Base-by-base conservation (phyloP, 495 filamentous ascomycete genomes). In the Tuber borchii region DNA sequence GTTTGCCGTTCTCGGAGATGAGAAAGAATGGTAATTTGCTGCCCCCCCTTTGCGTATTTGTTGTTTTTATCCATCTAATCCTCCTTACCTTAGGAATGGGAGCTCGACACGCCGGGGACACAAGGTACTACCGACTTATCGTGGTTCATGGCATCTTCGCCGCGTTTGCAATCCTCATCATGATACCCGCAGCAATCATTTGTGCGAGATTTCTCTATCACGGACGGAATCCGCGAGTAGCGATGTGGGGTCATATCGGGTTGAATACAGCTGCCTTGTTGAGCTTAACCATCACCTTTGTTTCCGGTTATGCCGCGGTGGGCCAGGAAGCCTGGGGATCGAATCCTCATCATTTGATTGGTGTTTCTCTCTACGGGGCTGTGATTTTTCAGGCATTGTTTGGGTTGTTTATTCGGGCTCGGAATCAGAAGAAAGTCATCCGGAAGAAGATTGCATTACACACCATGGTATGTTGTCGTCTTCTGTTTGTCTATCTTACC, bases 281-380 rank as follows among this genome's bases (percentile, higher is more conserved):
- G 34, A 84, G 95, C 72, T 85, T 87, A 43, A 95, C 93, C 0
- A 90, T 92, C 34, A 84, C 92, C 16, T 92, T 97, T 78, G 84
- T 92, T 51, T 85, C 95, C 16, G 93, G 94, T 20, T 94, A 87
- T 83, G 88, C 93, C 82, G 93, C 95, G 48, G 91, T 95, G 37
- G 93, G 93, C 14, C 88, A 91, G 2, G 83, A 85, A 70, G 87
- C 94, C 76, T 93, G 90, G 81, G 86, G 97, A 78, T 92, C 92
- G 69, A 99, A 99, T 83, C 95, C 95, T 2, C 95, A 99, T 85
- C 92, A 94, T 85, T 90, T 82, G 69, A 97, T 98, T 81, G 95
- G 95, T 37, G 85, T 97, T 45, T 91, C 94, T 51, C 90, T 99
- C 74, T 98, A 95, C 84, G 91, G 93, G 43, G 85, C 95, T 79